Evolutionary conservation across 371 early-diverging fungal genomes (phyloP).

Genomic region (Mortierella sp.): DNA sequence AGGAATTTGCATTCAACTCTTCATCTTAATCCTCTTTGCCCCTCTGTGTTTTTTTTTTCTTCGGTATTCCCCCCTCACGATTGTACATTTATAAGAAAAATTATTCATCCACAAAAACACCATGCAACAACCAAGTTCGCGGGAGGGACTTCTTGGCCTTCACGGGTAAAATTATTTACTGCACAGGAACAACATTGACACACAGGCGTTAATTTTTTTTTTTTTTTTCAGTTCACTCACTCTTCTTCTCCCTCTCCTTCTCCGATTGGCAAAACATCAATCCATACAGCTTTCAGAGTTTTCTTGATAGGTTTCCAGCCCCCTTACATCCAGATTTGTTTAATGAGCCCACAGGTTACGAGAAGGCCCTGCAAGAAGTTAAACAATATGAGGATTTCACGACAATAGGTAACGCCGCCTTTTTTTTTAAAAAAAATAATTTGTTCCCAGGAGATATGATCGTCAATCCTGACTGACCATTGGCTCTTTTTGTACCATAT

Average conservation of each 20-base stretch:
- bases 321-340: constrained; percentile 48
- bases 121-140: constrained; percentile 26
- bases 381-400: constrained; percentile 88
- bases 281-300: constrained; percentile 47
- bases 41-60: neutral
- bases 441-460: no score
- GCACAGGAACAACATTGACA: neutral
- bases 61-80: neutral
- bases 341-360: constrained; percentile 58
- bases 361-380: constrained; percentile 71
- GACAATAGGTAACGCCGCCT: constrained; percentile 78
- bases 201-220: neutral
- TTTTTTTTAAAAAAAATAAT: neutral
- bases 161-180: constrained; percentile 25
- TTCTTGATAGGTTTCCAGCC: constrained; percentile 53
- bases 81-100: neutral
- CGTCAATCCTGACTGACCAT: neutral
- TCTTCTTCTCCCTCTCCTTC: no score
- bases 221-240: no score
- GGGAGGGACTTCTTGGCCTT: constrained; percentile 47
- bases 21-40: neutral
- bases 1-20: neutral
- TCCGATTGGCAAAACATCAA: neutral
- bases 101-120: neutral
- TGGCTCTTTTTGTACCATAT: constrained; percentile 3